phyloP scores from a whole-genome alignment of 192 early-diverging fungal species.

The Phlyctochytrium arcticum region DNA sequence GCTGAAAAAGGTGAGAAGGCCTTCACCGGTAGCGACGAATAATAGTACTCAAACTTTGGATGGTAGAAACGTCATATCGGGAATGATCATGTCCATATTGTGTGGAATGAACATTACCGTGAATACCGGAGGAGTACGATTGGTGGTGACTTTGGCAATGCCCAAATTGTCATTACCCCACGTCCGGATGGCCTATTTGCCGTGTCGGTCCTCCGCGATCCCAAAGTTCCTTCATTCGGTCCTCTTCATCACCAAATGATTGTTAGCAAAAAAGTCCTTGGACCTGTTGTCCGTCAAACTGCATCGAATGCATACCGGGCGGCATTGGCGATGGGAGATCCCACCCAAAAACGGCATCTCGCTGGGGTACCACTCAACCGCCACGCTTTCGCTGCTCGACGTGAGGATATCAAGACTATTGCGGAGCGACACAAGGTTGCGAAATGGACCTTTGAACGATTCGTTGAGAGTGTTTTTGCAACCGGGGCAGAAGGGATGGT shows the following conservation, averaged over 20 bases:
- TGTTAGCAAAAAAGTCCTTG: constrained; percentile 67
- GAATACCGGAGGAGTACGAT: constrained; percentile 87
- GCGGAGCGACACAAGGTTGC: constrained; percentile 49
- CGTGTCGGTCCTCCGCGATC: constrained; percentile 61
- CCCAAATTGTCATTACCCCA: constrained; percentile 86
- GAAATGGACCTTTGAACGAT: constrained; percentile 51
- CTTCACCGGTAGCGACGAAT: neutral
- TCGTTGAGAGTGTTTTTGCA: constrained; percentile 35
- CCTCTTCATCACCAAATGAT: constrained; percentile 79
- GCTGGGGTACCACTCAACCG: constrained; percentile 11
- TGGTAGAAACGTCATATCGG: constrained; percentile 94
- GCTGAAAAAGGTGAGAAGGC: constrained; percentile 82
- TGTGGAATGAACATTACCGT: constrained; percentile 93
- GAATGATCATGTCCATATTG: constrained; percentile 97
- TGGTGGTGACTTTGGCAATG: constrained; percentile 97
- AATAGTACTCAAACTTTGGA: neutral
- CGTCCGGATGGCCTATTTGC: constrained; percentile 62
- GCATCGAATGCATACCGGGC: constrained; percentile 69
- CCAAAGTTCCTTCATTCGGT: constrained; percentile 74
- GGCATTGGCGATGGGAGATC: constrained; percentile 10
- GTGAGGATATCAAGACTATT: constrained; percentile 57
- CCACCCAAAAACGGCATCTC: neutral
- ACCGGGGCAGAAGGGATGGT: neutral
- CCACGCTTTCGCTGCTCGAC: constrained; percentile 57
- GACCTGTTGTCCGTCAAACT: constrained; percentile 73